A percentile compares a stretch with the other conserved stretches of the same genome.
Conservation (phyloP, 768 basidiomycete species). For the Neoboletus brunneissimus region DNA sequence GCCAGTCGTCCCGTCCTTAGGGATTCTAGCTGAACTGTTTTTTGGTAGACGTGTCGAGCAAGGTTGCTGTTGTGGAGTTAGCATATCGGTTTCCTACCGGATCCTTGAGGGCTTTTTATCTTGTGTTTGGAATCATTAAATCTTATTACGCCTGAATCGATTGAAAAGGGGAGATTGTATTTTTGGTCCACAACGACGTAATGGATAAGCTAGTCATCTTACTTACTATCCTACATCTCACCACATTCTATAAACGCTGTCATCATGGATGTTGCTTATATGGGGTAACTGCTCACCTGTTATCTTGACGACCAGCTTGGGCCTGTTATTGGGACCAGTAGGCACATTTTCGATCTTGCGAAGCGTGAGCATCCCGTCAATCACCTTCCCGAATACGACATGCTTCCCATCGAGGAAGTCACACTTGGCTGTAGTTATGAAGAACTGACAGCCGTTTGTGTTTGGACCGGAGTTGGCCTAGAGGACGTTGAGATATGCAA, state of each 20-base stretch:
- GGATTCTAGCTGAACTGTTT: background rate
- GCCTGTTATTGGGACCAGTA: slow-evolving; percentile 86
- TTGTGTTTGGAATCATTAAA: background rate
- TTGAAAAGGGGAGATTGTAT: background rate
- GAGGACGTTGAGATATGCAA: slow-evolving; percentile 1
- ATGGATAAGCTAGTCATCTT: background rate
- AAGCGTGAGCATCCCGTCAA: slow-evolving; percentile 92
- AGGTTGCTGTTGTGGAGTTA: background rate
- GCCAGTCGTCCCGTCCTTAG: background rate
- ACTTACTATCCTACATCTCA: slow-evolving; percentile 46
- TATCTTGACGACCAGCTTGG: slow-evolving; percentile 86
- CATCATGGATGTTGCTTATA: background rate
- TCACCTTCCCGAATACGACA: slow-evolving; percentile 87
- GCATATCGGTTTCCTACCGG: background rate
- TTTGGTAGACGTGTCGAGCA: background rate
- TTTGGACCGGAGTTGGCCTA: slow-evolving; percentile 95
- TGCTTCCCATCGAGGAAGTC: slow-evolving; percentile 96
- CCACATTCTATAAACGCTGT: slow-evolving; percentile 45
- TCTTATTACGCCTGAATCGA: background rate
- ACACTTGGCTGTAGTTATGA: slow-evolving; percentile 93
- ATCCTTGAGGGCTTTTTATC: background rate
- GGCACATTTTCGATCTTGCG: slow-evolving; percentile 96
- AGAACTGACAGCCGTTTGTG: slow-evolving; percentile 98
- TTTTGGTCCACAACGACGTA: background rate
- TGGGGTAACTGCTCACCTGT: slow-evolving; percentile 51